Percentiles rank a stretch among this genome's conserved stretches.
Evolutionary conservation across 306 rosid genomes (phyloP).

Genomic region (Quercus engelmannii): DNA sequence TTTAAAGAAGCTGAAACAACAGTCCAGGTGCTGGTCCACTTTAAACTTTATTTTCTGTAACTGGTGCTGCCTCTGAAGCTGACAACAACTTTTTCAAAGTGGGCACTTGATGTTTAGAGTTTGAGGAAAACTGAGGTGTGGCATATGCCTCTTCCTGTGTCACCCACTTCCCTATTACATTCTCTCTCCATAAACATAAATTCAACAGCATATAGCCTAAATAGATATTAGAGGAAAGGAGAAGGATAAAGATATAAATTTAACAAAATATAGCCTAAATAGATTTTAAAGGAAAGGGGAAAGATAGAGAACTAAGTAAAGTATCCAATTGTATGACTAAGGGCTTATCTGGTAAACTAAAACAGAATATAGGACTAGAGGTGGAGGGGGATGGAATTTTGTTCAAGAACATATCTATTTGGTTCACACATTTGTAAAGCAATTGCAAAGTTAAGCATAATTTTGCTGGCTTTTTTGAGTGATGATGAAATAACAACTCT

Average conservation of each 20-base stretch:
- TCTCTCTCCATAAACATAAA: slow-evolving; percentile 25
- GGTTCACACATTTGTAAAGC: background rate
- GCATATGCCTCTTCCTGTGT: slow-evolving; percentile 89
- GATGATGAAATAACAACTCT: background rate
- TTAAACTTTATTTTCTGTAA: slow-evolving; percentile 33
- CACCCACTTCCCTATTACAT: slow-evolving; percentile 87
- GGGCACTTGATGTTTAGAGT: slow-evolving; percentile 36
- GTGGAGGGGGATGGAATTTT: background rate
- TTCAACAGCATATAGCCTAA: slow-evolving; percentile 2
- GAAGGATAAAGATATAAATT: no score
- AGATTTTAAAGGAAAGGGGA: no score
- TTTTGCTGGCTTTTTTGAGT: background rate
- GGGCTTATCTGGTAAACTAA: background rate
- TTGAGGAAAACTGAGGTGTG: slow-evolving; percentile 59
- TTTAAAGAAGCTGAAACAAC: slow-evolving; percentile 56
- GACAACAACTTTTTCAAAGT: slow-evolving; percentile 37
- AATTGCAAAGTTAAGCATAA: background rate
- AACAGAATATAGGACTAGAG: background rate
- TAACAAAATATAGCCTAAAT: no score
- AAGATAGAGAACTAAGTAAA: background rate
- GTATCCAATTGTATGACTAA: background rate
- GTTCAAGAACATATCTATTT: background rate
- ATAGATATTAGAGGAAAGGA: background rate
- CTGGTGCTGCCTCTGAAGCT: slow-evolving; percentile 36
- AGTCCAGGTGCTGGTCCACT: slow-evolving; percentile 50